A percentile compares a stretch with the other conserved stretches of the same genome.
phyloP scores from a whole-genome alignment of 2,329 filamentous ascomycete species.

The Fusarium nematophilum region DNA sequence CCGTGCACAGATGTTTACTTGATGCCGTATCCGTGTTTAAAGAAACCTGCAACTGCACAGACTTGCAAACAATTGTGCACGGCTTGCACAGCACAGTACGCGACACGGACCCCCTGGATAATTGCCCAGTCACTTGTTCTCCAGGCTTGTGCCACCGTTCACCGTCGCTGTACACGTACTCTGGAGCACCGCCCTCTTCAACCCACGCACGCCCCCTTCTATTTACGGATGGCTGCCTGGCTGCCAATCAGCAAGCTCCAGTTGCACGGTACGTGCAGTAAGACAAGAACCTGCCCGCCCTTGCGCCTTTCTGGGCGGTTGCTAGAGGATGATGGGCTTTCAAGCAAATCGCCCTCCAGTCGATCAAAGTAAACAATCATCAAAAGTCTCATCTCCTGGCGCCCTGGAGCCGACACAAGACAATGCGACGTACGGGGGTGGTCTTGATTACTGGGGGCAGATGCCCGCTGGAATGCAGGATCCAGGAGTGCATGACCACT shows the following conservation, averaged over 20 bases:
- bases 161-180: constrained; percentile 15
- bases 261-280: not conserved
- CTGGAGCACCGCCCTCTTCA: constrained; percentile 30
- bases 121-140: constrained; percentile 28
- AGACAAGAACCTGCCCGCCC: constrained; percentile 9
- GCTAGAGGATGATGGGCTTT: no score
- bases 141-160: constrained; percentile 4
- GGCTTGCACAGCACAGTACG: constrained; percentile 13
- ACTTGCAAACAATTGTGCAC: constrained; percentile 33
- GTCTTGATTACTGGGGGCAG: constrained; percentile 5
- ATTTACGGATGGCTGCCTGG: no score
- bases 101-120: constrained; percentile 20
- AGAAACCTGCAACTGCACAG: constrained; percentile 31
- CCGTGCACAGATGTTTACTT: constrained; percentile 30
- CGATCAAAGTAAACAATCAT: constrained; percentile 27
- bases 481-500: constrained; percentile 42
- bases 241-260: constrained; percentile 6
- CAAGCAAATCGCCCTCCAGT: no score
- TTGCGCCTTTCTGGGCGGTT: constrained; percentile 25
- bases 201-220: constrained; percentile 35
- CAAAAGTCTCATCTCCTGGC: no score
- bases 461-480: constrained; percentile 42
- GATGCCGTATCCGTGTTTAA: constrained; percentile 10
- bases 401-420: no score
- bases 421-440: no score